These are phyloP conservation scores for Daldinia eschscholtzii DNA, from an alignment of 2,329 filamentous ascomycete genomes.

Conservation along the genomic window DNA sequence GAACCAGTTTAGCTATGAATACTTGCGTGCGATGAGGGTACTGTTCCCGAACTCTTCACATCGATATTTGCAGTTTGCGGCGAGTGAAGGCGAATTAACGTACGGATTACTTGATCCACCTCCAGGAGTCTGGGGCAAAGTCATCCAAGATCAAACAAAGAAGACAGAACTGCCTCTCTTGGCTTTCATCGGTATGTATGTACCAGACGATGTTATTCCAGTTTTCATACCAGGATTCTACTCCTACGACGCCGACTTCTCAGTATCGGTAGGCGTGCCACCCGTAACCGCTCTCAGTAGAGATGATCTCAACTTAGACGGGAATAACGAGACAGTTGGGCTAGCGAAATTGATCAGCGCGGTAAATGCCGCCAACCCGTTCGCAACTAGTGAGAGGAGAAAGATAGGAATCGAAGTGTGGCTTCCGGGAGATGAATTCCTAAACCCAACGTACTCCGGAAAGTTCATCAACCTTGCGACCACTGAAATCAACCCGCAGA, in stretches of 20 bases:
- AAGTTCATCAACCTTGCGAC: constrained; percentile 17
- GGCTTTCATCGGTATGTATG: constrained; percentile 2
- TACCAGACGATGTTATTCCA: constrained; percentile 16
- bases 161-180: constrained; percentile 8
- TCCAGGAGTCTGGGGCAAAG: constrained; percentile 18
- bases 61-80: constrained; percentile 15
- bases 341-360: constrained; percentile 21
- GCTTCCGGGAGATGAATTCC: constrained; percentile 37
- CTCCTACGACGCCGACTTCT: constrained; percentile 15
- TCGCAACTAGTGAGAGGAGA: background rate
- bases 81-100: background rate
- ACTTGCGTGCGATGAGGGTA: constrained; percentile 37
- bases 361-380: background rate
- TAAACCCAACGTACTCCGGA: constrained; percentile 11
- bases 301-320: constrained; percentile 17
- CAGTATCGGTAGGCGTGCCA: background rate
- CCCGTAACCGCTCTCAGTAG: constrained; percentile 5
- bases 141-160: constrained; percentile 4
- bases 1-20: constrained; percentile 45
- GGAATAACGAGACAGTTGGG: constrained; percentile 5
- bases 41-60: constrained; percentile 24
- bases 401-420: constrained; percentile 42
- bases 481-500: background rate
- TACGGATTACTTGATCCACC: constrained; percentile 39
- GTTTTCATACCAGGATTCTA: constrained; percentile 34